Evolutionary conservation across 768 basidiomycete species (phyloP).

Genomic region (Galerina sulciceps): DNA sequence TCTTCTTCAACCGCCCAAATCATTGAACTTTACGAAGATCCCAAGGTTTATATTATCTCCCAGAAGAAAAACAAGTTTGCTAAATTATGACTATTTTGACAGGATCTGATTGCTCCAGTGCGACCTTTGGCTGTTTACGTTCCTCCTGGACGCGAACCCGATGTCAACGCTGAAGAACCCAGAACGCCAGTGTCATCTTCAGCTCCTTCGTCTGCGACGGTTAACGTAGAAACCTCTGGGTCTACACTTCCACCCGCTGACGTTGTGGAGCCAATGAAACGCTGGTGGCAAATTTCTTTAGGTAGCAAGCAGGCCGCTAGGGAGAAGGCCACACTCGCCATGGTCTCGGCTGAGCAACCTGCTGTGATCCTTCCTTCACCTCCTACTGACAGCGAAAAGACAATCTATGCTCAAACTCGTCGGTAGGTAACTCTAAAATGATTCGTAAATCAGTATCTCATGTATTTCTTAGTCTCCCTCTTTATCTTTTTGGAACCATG

Average conservation of each 20-base stretch:
- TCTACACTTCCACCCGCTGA: neutral
- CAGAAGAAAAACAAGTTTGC: neutral
- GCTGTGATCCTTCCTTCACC: slow-evolving; percentile 26
- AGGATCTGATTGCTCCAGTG: slow-evolving; percentile 17
- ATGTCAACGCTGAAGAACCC: neutral
- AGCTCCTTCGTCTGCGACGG: slow-evolving; percentile 1
- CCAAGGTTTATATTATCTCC: neutral
- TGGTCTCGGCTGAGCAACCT: slow-evolving; percentile 20
- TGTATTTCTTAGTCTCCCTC: slow-evolving; percentile 14
- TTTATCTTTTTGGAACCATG: slow-evolving; percentile 28
- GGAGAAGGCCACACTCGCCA: slow-evolving; percentile 14
- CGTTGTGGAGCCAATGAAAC: slow-evolving; percentile 1
- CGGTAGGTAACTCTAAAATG: slow-evolving; percentile 12
- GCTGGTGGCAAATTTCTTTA: slow-evolving; percentile 16
- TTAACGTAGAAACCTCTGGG: slow-evolving; percentile 2
- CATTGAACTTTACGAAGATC: neutral
- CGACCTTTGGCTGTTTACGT: slow-evolving; percentile 11
- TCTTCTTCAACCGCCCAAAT: neutral
- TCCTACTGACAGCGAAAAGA: slow-evolving; percentile 27
- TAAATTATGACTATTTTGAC: neutral
- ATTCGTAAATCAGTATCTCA: neutral
- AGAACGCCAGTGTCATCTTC: neutral
- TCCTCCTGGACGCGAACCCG: slow-evolving; percentile 6
- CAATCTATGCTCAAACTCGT: slow-evolving; percentile 23
- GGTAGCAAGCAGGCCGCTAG: slow-evolving; percentile 10